These are phyloP conservation scores for Strobilomyces dryophilus DNA, from an alignment of 768 basidiomycete species.

Conservation along the genomic window DNA sequence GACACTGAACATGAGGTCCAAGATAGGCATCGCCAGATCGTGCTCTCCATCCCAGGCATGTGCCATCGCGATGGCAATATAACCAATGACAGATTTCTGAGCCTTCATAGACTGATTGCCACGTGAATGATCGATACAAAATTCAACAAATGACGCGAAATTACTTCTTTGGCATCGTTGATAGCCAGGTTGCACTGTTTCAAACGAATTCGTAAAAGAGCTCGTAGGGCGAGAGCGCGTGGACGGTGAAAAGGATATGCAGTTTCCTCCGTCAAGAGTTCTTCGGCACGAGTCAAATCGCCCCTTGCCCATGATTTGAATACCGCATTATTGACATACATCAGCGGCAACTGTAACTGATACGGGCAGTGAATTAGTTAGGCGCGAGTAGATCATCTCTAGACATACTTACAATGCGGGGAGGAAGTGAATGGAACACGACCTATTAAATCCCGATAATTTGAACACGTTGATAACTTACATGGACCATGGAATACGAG, in stretches of 20 bases:
- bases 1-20: slow-evolving; percentile 8
- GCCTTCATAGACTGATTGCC: background rate
- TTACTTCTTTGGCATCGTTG: slow-evolving; percentile 4
- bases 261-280: background rate
- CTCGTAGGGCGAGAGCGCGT: background rate
- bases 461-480: background rate
- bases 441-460: background rate
- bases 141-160: background rate
- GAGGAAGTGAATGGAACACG: background rate
- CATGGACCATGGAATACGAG: background rate
- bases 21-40: background rate
- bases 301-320: background rate
- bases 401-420: background rate
- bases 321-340: background rate
- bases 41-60: background rate
- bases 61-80: background rate
- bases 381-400: background rate
- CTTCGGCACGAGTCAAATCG: background rate
- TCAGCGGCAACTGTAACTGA: background rate
- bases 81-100: background rate
- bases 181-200: background rate
- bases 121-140: too few species aligned
- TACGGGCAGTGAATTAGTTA: background rate
- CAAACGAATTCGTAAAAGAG: background rate
- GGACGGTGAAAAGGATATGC: background rate